phyloP scores from a whole-genome alignment of 2,329 filamentous ascomycete genomes.

The Fusarium tanahbumbuense region DNA sequence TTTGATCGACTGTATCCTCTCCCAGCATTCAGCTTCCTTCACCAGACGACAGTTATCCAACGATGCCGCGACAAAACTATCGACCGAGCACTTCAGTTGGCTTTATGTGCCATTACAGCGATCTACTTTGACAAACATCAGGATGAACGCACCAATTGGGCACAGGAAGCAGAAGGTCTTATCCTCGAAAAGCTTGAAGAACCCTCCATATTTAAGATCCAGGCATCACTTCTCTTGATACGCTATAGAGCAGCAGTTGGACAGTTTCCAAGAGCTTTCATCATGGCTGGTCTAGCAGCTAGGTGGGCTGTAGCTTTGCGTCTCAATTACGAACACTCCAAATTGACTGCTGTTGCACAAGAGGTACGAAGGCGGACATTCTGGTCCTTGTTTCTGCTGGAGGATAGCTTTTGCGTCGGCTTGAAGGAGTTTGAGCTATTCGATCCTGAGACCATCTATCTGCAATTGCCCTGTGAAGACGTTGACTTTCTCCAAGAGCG shows the following conservation, averaged over 20 bases:
- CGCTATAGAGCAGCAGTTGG: constrained; percentile 44
- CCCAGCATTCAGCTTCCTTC: constrained; percentile 43
- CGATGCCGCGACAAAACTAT: constrained; percentile 44
- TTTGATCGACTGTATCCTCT: constrained; percentile 44
- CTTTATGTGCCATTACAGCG: constrained; percentile 42
- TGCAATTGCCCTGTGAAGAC: constrained; percentile 44
- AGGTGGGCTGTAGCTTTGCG: constrained; percentile 46
- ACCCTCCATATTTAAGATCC: constrained; percentile 46
- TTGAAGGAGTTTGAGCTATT: constrained; percentile 46
- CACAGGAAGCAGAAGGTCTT: constrained; percentile 41
- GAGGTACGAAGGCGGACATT: constrained; percentile 44
- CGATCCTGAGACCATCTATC: constrained; percentile 41
- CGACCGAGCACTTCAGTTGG: constrained; percentile 41
- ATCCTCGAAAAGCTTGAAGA: constrained; percentile 43
- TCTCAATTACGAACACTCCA: constrained; percentile 46
- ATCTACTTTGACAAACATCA: constrained; percentile 40
- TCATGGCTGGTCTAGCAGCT: constrained; percentile 45
- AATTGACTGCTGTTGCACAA: constrained; percentile 39
- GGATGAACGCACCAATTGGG: constrained; percentile 33
- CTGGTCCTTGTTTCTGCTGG: constrained; percentile 44
- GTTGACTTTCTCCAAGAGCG: constrained; percentile 40
- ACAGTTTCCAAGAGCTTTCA: constrained; percentile 45
- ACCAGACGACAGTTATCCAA: constrained; percentile 43
- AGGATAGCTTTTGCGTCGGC: constrained; percentile 46
- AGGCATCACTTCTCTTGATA: constrained; percentile 43